phyloP scores from a whole-genome alignment of 208 protist species.

The Trypanosoma theileri region DNA sequence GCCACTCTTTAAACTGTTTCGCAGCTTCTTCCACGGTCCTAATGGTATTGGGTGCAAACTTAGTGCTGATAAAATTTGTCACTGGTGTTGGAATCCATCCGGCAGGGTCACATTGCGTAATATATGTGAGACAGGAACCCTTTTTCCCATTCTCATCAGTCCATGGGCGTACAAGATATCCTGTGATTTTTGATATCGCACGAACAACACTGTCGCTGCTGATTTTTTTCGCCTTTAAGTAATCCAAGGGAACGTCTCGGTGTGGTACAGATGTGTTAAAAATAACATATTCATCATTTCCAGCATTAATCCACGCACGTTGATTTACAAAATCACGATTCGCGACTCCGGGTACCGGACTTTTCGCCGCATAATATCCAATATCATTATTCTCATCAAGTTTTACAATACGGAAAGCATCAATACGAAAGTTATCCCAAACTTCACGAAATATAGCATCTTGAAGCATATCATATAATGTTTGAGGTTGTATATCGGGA shows the following conservation, averaged over 20 bases:
- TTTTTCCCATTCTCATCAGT: constrained; percentile 38
- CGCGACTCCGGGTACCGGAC: constrained; percentile 63
- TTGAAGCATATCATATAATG: constrained; percentile 85
- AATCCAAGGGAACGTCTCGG: constrained; percentile 42
- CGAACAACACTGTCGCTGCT: constrained; percentile 59
- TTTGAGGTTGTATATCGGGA: constrained; percentile 31
- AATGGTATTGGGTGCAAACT: constrained; percentile 79
- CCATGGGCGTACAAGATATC: constrained; percentile 84
- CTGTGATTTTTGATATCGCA: constrained; percentile 76
- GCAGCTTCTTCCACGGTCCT: constrained; percentile 47
- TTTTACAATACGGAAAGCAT: constrained; percentile 71
- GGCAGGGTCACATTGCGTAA: constrained; percentile 78
- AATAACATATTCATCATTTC: constrained; percentile 78
- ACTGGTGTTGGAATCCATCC: constrained; percentile 82
- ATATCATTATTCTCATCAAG: constrained; percentile 82
- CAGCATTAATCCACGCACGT: constrained; percentile 79
- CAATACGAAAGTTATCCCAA: constrained; percentile 77
- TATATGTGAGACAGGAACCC: constrained; percentile 75
- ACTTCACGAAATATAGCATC: constrained; percentile 73
- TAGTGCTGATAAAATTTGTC: constrained; percentile 80
- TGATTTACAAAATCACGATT: constrained; percentile 92
- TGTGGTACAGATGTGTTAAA: constrained; percentile 90
- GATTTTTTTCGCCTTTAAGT: constrained; percentile 48
- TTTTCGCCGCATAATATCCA: constrained; percentile 89
- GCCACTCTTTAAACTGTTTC: constrained; percentile 54